These are phyloP conservation scores for barley (Hordeum vulgare) DNA, from an alignment of 176 grass and related monocot genomes.

Conservation along the genomic window DNA sequence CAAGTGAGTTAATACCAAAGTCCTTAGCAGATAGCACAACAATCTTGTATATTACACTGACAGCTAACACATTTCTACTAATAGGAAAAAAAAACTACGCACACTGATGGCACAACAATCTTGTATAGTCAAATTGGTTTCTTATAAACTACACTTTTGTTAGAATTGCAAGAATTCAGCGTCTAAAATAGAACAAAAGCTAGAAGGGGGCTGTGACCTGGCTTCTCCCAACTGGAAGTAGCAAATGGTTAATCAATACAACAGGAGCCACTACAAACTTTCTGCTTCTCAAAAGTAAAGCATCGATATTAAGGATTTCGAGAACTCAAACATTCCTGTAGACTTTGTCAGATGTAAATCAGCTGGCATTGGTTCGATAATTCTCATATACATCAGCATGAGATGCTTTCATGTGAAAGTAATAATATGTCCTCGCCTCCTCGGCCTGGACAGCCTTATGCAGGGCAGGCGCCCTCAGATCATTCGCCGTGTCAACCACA, in stretches of 20 bases:
- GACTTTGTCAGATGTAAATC: background rate
- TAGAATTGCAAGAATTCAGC: no score
- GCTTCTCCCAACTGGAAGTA: conserved; percentile 78
- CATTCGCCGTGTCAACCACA: conserved; percentile 54
- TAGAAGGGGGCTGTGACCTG: conserved; percentile 66
- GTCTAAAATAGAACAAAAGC: no score
- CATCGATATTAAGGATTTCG: background rate
- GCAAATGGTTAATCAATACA: background rate
- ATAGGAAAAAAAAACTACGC: no score
- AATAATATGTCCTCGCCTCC: conserved; percentile 29
- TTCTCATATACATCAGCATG: background rate
- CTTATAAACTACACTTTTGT: no score
- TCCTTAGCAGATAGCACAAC: background rate
- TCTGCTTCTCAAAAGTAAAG: background rate
- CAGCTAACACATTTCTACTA: no score
- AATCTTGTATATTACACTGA: background rate
- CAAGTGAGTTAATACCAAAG: background rate
- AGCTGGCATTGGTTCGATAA: background rate
- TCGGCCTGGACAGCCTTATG: conserved; percentile 77
- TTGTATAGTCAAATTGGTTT: no score
- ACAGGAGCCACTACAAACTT: background rate
- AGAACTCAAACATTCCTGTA: background rate
- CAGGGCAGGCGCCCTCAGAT: conserved; percentile 70
- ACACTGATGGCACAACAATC: no score
- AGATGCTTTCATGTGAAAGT: background rate